Evolutionary conservation across 192 early-diverging fungal genomes (phyloP), one percentile per base, ranked within the genome.

Genomic region (Backusella sp.): DNA sequence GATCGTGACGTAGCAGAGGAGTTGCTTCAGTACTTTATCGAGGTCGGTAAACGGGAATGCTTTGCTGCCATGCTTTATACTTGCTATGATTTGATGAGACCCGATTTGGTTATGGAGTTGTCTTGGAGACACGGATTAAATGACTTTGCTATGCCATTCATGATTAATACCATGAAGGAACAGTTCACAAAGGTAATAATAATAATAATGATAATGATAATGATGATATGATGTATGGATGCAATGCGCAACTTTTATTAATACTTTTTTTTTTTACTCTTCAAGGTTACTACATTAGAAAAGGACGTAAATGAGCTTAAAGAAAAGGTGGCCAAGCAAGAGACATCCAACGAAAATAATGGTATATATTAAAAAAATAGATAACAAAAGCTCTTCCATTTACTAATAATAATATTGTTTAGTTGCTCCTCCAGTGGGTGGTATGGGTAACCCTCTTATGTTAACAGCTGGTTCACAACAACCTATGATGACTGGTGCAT

Each of bases 71-170:
- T 92, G 76, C 82, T 98, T 72, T 96, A 91, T 73, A 93, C 92
- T 37, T 99, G 98, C 87, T 99, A 98, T 80, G 97, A 99, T 76
- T 82, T 98, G 68, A 86, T 97, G 66, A 84, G 95, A 52, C 94
- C 98, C 9, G 98, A 98, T 83, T 89, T 97, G 14, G 93, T 98
- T 12, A 83, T 98, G 86, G 98, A 99, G 87, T 80, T 98, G 15
- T 86, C 94, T n/a, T 99, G 97, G 98, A 83, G 96, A 14, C 90
- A 96, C 77, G 88, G 91, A 2, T 82, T 96, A 81, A 90, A 86
- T 62, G 97, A 98, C 79, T 97, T 96, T 88, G 93, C 97, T 7
- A 98, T 98, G 96, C 98, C 98, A n/a, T 99, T 96, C 82, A 92
- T 98, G 86, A 94, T 99, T 72, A 95, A 99, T 77, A 86, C 90